Percentiles rank a stretch among this genome's conserved stretches.
Conservation (phyloP, 169 alveolate species). For the Plasmodium fragile region DNA sequence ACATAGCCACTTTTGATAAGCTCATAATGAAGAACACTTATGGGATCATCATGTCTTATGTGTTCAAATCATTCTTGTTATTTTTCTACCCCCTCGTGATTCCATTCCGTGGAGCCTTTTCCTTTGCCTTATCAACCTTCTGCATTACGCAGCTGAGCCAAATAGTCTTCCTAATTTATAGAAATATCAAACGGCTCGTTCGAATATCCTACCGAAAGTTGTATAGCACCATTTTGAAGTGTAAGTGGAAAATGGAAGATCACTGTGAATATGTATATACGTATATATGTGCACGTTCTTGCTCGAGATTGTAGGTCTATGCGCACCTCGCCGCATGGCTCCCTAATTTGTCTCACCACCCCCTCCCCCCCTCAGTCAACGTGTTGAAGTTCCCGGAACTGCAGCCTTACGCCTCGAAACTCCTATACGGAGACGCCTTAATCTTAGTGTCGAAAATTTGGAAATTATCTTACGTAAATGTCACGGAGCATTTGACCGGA, state of each 20-base stretch:
- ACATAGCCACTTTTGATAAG: conserved; percentile 62
- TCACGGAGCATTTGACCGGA: conserved; percentile 26
- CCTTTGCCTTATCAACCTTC: conserved; percentile 63
- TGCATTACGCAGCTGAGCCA: conserved; percentile 55
- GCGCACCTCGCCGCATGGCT: neutral
- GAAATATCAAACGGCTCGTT: conserved; percentile 20
- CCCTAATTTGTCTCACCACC: neutral
- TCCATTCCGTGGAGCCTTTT: conserved; percentile 75
- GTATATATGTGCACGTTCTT: neutral
- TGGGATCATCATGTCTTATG: conserved; percentile 54
- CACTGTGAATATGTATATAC: neutral
- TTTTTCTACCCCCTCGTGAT: conserved; percentile 57
- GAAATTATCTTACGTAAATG: conserved; percentile 67
- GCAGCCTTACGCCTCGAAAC: conserved; percentile 42
- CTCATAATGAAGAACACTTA: conserved; percentile 55
- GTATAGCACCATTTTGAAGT: conserved; percentile 3
- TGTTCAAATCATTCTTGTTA: conserved; percentile 38
- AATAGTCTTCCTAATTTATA: conserved; percentile 31
- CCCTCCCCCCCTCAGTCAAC: conserved; percentile 11
- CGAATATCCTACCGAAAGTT: conserved; percentile 49
- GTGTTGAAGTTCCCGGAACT: conserved; percentile 14
- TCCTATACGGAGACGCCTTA: conserved; percentile 71
- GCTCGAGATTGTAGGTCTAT: neutral
- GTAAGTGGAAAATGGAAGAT: conserved; percentile 1
- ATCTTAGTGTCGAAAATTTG: conserved; percentile 63